phyloP scores from a whole-genome alignment of 2,329 filamentous ascomycete genomes.

The Apiospora saccharicola region DNA sequence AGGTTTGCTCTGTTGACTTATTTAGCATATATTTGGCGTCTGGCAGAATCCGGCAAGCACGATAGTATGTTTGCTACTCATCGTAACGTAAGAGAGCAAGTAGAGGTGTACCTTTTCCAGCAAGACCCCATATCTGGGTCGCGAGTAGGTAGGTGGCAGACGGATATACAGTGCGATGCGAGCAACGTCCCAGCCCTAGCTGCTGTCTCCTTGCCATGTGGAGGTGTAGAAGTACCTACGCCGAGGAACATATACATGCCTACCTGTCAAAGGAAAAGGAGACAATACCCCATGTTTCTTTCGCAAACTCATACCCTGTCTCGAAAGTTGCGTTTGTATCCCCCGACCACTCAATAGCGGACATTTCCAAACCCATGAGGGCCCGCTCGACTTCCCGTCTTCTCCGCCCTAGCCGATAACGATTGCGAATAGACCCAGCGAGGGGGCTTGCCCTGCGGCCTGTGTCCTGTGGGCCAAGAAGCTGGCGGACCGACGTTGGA shows the following conservation, averaged over 20 bases:
- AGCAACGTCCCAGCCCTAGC: neutral
- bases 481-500: neutral
- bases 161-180: slow-evolving; percentile 7
- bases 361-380: neutral
- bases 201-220: neutral
- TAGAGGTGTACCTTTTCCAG: neutral
- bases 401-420: neutral
- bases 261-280: neutral
- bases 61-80: slow-evolving; percentile 1
- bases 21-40: neutral
- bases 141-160: neutral
- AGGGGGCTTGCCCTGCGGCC: no score
- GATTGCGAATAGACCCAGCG: neutral
- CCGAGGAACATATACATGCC: neutral
- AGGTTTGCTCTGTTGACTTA: neutral
- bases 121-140: neutral
- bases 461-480: neutral
- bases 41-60: neutral
- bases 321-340: neutral
- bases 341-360: neutral
- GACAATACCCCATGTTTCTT: neutral
- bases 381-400: neutral
- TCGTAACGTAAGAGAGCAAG: neutral
- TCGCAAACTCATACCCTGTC: slow-evolving; percentile 7
- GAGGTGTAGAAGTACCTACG: neutral